Conservation (phyloP, 257 asterid genomes). For the Rauvolfia tetraphylla region DNA sequence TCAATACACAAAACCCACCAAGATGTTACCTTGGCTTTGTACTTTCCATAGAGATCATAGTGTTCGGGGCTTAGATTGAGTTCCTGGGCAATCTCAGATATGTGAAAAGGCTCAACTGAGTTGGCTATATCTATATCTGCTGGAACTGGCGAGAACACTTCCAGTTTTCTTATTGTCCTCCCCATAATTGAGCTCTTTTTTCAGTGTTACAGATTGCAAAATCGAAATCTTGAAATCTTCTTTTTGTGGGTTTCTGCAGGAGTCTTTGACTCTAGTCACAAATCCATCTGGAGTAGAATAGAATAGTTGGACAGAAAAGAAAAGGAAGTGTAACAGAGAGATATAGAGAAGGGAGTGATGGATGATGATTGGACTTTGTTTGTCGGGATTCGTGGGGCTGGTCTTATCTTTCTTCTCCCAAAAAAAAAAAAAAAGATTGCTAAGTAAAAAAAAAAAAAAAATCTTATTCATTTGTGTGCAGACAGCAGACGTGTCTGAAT, state of each 20-base stretch:
- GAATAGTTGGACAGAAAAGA: neutral
- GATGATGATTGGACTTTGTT: neutral
- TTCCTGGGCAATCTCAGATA: slow-evolving; percentile 74
- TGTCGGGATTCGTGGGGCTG: no score
- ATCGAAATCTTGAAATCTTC: neutral
- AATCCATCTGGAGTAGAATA: neutral
- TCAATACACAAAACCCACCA: neutral
- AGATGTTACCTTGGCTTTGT: slow-evolving; percentile 71
- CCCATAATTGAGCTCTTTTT: slow-evolving; percentile 37
- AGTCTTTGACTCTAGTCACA: neutral
- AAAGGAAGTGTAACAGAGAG: neutral
- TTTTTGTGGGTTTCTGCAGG: neutral
- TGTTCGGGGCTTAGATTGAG: slow-evolving; percentile 60
- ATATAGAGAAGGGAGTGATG: neutral
- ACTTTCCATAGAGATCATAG: slow-evolving; percentile 89
- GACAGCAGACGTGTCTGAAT: no score
- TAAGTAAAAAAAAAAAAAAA: no score
- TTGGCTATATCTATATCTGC: slow-evolving; percentile 96
- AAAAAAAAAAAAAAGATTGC: no score
- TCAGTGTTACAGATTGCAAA: neutral
- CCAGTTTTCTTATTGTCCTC: slow-evolving; percentile 65
- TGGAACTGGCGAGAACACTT: slow-evolving; percentile 80
- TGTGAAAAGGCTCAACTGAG: slow-evolving; percentile 77
- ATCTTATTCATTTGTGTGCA: no score
- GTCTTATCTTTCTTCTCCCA: no score